A percentile compares a stretch with the other conserved stretches of the same genome.
Conservation (phyloP, 495 filamentous ascomycete genomes). For the Podospora australis region DNA sequence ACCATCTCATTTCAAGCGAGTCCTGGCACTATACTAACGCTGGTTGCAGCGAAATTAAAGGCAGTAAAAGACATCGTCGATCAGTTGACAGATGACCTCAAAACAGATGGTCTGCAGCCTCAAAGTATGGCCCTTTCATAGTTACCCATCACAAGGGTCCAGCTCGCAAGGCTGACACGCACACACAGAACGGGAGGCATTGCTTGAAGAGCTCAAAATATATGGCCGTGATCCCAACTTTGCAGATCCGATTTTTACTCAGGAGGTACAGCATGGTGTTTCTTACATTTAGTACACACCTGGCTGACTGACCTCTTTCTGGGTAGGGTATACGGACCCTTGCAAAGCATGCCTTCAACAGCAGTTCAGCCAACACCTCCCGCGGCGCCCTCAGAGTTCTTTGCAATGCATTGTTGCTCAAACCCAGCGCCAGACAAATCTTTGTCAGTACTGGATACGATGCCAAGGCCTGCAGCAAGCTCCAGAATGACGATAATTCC, state of each 20-base stretch:
- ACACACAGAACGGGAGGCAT: neutral
- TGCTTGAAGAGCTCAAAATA: conserved; percentile 60
- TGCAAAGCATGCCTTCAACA: conserved; percentile 64
- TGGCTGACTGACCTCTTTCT: too few species aligned
- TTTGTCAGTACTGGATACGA: conserved; percentile 77
- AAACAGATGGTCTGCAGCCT: conserved; percentile 45
- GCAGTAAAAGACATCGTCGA: conserved; percentile 56
- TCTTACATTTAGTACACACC: conserved; percentile 30
- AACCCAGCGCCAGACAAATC: conserved; percentile 62
- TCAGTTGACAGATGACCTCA: conserved; percentile 52
- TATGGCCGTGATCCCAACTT: conserved; percentile 64
- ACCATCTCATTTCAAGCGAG: too few species aligned
- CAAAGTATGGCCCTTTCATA: too few species aligned
- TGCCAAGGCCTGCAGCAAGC: conserved; percentile 58
- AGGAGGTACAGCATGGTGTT: conserved; percentile 51
- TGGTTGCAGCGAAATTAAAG: conserved; percentile 53
- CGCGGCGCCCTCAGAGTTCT: conserved; percentile 77
- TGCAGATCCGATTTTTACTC: conserved; percentile 75
- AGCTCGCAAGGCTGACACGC: neutral
- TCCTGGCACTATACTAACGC: too few species aligned
- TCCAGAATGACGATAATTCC: conserved; percentile 62
- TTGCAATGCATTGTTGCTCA: conserved; percentile 78
- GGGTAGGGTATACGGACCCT: conserved; percentile 75
- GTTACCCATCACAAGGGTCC: conserved; percentile 16
- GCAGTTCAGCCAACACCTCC: conserved; percentile 51